Evolutionary conservation across 768 basidiomycete species (phyloP).

Genomic region (Phaeotremella fagi): DNA sequence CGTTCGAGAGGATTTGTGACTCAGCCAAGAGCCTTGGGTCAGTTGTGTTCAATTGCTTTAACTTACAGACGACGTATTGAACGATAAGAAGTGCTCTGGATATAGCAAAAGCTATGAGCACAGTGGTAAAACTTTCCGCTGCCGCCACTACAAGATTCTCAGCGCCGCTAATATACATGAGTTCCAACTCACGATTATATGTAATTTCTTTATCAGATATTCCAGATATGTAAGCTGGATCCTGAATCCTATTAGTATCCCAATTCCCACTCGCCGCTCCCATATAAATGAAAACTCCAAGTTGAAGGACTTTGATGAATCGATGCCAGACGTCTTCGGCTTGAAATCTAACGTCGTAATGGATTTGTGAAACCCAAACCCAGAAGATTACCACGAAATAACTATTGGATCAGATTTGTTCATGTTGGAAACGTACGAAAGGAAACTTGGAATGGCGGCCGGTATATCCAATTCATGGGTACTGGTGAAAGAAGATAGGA

Average conservation of each 20-base stretch:
- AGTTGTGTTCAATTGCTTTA: no score
- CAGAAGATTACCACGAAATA: constrained; percentile 32
- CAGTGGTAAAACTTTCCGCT: constrained; percentile 24
- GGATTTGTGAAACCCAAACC: constrained; percentile 33
- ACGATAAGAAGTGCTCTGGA: constrained; percentile 16
- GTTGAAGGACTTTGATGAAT: constrained; percentile 23
- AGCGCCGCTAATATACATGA: background rate
- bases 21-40: constrained; percentile 15
- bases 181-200: background rate
- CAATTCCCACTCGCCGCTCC: constrained; percentile 35
- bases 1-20: background rate
- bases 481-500: constrained; percentile 29
- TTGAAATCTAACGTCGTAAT: constrained; percentile 32
- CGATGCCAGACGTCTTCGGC: constrained; percentile 30
- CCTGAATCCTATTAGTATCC: constrained; percentile 19
- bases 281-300: constrained; percentile 30
- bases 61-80: constrained; percentile 24
- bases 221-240: constrained; percentile 1
- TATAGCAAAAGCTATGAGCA: constrained; percentile 20
- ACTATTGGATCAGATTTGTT: no score
- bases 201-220: background rate
- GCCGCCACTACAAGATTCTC: background rate
- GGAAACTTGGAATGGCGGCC: constrained; percentile 25
- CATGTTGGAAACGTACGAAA: constrained; percentile 21
- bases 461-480: constrained; percentile 24